phyloP scores from a whole-genome alignment of 495 filamentous ascomycete species.

The Penicillium arizonense region DNA sequence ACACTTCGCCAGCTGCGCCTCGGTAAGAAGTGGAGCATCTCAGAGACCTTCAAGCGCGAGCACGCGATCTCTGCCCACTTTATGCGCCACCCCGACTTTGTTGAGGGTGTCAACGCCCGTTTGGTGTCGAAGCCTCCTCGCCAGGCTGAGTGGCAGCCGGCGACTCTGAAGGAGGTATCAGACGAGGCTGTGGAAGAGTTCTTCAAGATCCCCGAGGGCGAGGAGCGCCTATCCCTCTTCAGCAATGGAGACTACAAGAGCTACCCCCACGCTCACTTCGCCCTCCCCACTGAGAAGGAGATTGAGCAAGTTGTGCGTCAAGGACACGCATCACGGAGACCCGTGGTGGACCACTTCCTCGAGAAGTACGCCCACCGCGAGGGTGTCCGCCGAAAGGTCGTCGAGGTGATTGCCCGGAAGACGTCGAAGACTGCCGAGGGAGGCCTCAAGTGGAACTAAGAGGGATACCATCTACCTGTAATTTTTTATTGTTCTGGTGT shows the following conservation, averaged over 20 bases:
- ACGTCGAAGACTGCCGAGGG: constrained; percentile 16
- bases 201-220: constrained; percentile 52
- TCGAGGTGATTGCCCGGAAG: constrained; percentile 32
- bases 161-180: constrained; percentile 59
- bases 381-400: constrained; percentile 42
- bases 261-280: constrained; percentile 66
- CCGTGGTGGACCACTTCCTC: constrained; percentile 27
- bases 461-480: constrained; percentile 15
- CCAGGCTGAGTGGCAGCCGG: constrained; percentile 69
- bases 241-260: constrained; percentile 52
- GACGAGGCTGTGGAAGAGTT: constrained; percentile 52
- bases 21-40: constrained; percentile 71
- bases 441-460: constrained; percentile 30
- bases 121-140: constrained; percentile 64
- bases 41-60: constrained; percentile 80
- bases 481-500: constrained; percentile 22
- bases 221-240: constrained; percentile 51
- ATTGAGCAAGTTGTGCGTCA: constrained; percentile 55
- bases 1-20: constrained; percentile 76
- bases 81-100: constrained; percentile 86
- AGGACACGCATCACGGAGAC: constrained; percentile 5
- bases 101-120: constrained; percentile 75
- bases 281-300: constrained; percentile 73
- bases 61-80: constrained; percentile 75
- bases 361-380: constrained; percentile 34